Conservation (phyloP, 2,329 filamentous ascomycete species). For the Fusarium algeriense region DNA sequence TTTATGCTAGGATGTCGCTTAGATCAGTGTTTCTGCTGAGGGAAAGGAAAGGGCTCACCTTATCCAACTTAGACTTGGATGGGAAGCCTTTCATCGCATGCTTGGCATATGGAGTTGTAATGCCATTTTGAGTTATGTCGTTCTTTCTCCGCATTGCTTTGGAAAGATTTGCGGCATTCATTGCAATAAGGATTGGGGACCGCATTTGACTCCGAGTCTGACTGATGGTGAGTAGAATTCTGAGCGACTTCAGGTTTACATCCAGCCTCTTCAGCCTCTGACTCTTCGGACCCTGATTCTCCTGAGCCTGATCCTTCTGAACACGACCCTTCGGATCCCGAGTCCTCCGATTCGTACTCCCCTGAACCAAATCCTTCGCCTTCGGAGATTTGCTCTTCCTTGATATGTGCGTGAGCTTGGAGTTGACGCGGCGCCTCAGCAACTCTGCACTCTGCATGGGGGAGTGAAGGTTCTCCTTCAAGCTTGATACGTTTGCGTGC, state of each 20-base stretch:
- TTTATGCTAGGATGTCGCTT: background rate
- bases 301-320: no score
- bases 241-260: background rate
- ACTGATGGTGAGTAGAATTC: rapidly evolving
- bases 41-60: background rate
- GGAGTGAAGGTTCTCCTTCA: no score
- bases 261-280: background rate
- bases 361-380: no score
- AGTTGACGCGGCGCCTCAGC: no score
- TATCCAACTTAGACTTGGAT: rapidly evolving
- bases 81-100: background rate
- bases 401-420: no score
- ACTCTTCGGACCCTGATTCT: no score
- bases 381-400: no score
- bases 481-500: background rate
- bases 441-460: no score
- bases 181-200: rapidly evolving
- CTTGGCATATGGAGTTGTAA: background rate
- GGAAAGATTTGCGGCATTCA: background rate
- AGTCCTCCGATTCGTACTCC: no score
- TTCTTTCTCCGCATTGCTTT: rapidly evolving
- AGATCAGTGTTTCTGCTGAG: background rate
- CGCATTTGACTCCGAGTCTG: background rate
- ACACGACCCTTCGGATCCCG: no score
- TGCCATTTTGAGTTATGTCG: background rate